Percentiles rank a stretch among this genome's conserved stretches.
Evolutionary conservation across 2,329 filamentous ascomycete species (phyloP).

Genomic region (Celoporthe dispersa): DNA sequence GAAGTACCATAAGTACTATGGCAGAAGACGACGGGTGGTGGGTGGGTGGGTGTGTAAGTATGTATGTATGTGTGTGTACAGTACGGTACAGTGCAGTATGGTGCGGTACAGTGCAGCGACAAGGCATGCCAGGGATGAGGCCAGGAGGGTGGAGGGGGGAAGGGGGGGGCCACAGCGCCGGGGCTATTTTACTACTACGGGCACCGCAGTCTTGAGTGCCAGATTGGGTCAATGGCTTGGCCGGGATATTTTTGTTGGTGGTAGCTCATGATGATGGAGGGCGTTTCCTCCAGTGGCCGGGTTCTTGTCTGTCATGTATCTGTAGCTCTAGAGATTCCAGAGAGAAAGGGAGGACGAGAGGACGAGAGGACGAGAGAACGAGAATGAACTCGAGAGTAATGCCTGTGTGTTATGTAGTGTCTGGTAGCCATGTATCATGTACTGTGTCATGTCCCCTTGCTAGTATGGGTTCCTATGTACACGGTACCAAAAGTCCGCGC

Average conservation of each 20-base stretch:
- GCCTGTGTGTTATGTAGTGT: not conserved
- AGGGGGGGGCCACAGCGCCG: constrained; percentile 14
- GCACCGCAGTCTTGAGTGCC: not conserved
- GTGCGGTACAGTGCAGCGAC: constrained; percentile 5
- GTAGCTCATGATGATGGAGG: not conserved
- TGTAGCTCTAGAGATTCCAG: not conserved
- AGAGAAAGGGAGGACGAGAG: too few relatives aligned
- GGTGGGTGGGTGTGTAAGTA: not conserved
- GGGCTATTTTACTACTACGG: constrained; percentile 15
- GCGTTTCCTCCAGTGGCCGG: not conserved
- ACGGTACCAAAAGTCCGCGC: not conserved
- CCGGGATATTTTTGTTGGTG: not conserved
- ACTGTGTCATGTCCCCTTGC: not conserved
- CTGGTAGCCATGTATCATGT: not conserved
- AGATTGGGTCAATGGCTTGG: not conserved
- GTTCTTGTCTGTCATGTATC: not conserved
- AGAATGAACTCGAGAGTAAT: not conserved
- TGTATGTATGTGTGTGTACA: constrained; percentile 1
- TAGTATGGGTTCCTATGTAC: not conserved
- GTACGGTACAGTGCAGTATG: constrained; percentile 1
- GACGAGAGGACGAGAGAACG: too few relatives aligned
- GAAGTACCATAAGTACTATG: not conserved
- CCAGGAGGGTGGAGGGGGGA: not conserved
- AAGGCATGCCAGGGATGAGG: not conserved
- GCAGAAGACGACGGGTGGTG: not conserved